Evolutionary conservation across 1,284 basidiomycete species (phyloP).

Genomic region (Tilletia setariae): DNA sequence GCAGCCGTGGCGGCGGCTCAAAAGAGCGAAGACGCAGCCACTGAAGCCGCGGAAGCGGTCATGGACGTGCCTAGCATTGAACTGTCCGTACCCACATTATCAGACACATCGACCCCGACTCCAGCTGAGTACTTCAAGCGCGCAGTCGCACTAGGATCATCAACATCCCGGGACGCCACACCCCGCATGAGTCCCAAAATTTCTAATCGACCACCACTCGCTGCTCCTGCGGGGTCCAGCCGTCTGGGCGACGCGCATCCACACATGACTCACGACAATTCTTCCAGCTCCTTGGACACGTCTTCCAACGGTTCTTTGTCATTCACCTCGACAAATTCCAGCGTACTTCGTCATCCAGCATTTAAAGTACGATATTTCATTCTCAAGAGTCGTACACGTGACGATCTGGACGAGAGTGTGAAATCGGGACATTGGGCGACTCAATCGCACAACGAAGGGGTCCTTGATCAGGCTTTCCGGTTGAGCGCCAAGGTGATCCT

Average conservation of each 20-base stretch:
- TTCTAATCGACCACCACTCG: background rate
- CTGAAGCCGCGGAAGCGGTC: background rate
- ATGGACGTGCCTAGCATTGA: background rate
- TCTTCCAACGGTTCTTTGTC: constrained; percentile 31
- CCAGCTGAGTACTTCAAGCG: background rate
- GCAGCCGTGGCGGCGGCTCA: constrained; percentile 16
- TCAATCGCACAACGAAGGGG: constrained; percentile 80
- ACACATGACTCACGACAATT: constrained; percentile 15
- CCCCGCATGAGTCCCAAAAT: background rate
- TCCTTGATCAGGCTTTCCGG: constrained; percentile 77
- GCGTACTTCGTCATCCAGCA: constrained; percentile 68
- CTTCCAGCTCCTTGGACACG: constrained; percentile 26
- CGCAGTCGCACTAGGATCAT: background rate
- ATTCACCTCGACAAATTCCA: constrained; percentile 56
- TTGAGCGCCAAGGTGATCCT: constrained; percentile 81
- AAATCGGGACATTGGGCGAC: constrained; percentile 82
- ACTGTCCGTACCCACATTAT: constrained; percentile 9
- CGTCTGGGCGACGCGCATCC: background rate
- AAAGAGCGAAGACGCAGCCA: constrained; percentile 15
- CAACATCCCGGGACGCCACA: constrained; percentile 16
- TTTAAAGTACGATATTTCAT: constrained; percentile 89
- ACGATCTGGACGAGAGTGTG: constrained; percentile 80
- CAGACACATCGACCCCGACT: background rate
- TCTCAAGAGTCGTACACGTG: constrained; percentile 72
- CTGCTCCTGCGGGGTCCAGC: background rate